phyloP scores from a whole-genome alignment of 805 yeast genomes.

The Pichia thaimueangensis region DNA sequence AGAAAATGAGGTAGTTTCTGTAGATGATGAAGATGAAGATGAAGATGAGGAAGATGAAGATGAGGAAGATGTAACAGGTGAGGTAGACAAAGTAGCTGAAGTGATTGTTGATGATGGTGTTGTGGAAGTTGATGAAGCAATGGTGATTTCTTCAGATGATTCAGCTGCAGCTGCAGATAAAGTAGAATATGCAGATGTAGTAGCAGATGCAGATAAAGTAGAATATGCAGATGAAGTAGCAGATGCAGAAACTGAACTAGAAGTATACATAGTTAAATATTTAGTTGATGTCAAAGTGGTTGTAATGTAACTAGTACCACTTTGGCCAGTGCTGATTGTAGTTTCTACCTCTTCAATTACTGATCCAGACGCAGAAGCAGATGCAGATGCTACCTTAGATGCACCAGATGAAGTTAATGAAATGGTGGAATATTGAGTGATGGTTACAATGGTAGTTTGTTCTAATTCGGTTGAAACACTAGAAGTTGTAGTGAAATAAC shows the following conservation, averaged over 20 bases:
- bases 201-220: not conserved
- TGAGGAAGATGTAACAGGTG: not conserved
- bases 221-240: not conserved
- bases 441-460: conserved; percentile 10
- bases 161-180: not conserved
- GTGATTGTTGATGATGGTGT: not conserved
- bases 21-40: not conserved
- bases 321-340: not conserved
- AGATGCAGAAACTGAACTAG: not conserved
- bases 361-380: not conserved
- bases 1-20: not conserved
- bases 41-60: not conserved
- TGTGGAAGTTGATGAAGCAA: not conserved
- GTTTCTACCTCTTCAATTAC: not conserved
- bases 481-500: conserved; percentile 27
- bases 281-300: conserved; percentile 11
- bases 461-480: conserved; percentile 22
- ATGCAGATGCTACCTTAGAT: not conserved
- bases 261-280: conserved; percentile 3
- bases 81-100: not conserved
- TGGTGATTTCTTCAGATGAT: not conserved
- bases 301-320: not conserved
- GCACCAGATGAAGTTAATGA: not conserved
- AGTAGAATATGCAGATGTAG: not conserved
- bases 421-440: conserved; percentile 14